A percentile compares a stretch with the other conserved stretches of the same genome.
phyloP scores from a whole-genome alignment of 352 stramenopile genomes.

The Elongisporangium prolatum region DNA sequence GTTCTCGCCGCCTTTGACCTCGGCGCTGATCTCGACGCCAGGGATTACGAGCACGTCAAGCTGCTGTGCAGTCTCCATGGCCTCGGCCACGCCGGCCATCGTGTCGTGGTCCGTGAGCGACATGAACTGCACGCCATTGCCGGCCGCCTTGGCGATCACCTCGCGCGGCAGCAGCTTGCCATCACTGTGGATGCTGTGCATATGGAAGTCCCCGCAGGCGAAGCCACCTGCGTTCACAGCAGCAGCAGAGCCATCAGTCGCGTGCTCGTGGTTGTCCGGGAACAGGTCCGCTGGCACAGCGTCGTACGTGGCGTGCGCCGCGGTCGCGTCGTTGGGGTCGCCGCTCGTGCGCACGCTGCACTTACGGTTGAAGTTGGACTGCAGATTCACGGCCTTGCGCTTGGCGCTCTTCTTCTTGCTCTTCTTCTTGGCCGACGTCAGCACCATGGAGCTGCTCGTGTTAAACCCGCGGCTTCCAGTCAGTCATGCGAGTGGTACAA shows the following conservation, averaged over 20 bases:
- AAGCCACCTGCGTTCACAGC: conserved; percentile 52
- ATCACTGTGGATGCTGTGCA: conserved; percentile 75
- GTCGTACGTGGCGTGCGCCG: conserved; percentile 13
- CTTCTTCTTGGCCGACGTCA: conserved; percentile 61
- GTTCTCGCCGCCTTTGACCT: conserved; percentile 81
- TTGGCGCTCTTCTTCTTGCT: conserved; percentile 69
- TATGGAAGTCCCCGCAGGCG: conserved; percentile 70
- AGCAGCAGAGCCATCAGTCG: conserved; percentile 22
- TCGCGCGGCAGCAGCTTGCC: conserved; percentile 70
- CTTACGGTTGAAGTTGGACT: conserved; percentile 85
- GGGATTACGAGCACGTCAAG: conserved; percentile 73
- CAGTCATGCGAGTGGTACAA: not conserved
- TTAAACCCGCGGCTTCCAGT: not conserved
- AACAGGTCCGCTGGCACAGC: conserved; percentile 71
- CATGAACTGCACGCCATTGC: conserved; percentile 80
- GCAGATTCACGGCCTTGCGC: conserved; percentile 80
- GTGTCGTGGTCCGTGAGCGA: conserved; percentile 85
- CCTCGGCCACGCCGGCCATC: conserved; percentile 75
- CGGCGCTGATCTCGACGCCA: conserved; percentile 82
- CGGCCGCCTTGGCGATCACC: conserved; percentile 70
- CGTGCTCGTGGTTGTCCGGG: conserved; percentile 44
- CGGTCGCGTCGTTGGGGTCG: conserved; percentile 2
- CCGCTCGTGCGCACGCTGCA: conserved; percentile 22
- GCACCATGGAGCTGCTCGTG: conserved; percentile 38
- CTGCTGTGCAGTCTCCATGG: conserved; percentile 54